Base-by-base conservation (phyloP, 2,329 filamentous ascomycete species). In the Diplodia scrobiculata region DNA sequence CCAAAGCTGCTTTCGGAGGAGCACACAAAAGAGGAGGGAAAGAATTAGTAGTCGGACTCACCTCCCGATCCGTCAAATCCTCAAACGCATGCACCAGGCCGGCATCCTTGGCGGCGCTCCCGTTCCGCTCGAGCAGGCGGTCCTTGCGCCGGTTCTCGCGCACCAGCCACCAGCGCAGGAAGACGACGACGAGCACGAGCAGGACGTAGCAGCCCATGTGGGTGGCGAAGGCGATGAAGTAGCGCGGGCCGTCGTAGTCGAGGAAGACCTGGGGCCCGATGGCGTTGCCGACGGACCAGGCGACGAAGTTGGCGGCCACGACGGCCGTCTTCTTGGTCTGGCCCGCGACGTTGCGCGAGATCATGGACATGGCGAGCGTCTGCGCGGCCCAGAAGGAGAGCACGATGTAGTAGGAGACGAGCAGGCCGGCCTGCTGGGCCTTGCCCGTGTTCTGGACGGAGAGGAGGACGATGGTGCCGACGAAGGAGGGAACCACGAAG, bases 341-440 rank as follows among this genome's bases (percentile, higher is more conserved):
- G 0, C 89, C 89, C 29, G 86, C 89, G 10, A 91, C 80, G 72
- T 91, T 91, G 17, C 88, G 83, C 0, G 86, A 86, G 66, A 91
- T 82, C 80, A 91, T 83, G 14, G 87, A 88, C 70, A 91, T 82
- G 7, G 84, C 81, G 13, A 91, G 79, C 1, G 87, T 89, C 71
- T 89, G 86, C 0, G 88, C 89, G 0, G 89, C 87, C 89, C 89
- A 92, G 83, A 92, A 92, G 5, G 87, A 91, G 19, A 91, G 82
- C 0, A 87, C 88, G 68, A 92, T 88, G 78, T 92, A 92, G 81
- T 92, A 92, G 72, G 83, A 85, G 72, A 92, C 85, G 14, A 92
- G 79, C 0, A 92, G 82, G 5, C 89, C 89, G 32, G 88, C 82
- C 75, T 89, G 84, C 45, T 86, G 87, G 9, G 83, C 76, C 41